Base-by-base conservation (phyloP, 2,329 filamentous ascomycete genomes). In the Fusarium burgessii region DNA sequence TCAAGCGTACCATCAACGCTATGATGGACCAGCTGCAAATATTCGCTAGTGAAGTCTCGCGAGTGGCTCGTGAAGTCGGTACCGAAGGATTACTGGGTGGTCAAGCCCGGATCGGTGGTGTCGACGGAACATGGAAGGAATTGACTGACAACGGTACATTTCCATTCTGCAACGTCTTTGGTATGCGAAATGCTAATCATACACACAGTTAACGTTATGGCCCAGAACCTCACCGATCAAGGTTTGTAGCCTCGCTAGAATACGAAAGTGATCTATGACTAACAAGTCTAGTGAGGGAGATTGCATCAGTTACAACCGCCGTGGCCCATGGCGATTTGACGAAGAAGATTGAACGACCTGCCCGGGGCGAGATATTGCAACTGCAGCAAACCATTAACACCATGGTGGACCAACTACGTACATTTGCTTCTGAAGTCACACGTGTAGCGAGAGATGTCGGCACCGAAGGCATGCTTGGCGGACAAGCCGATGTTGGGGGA, bases 1-100 rank as follows among this genome's bases (percentile, higher is more conserved):
- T 98, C 86, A 98, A 98, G 84, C 91, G 94, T 77, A 98, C 95
- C 68, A 98, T 98, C 84, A 98, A 98, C 81, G 97, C 93, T 74
- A 98, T 98, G 95, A 97, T 98, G 90, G 95, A 98, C 79, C 95
- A 98, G 82, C 87, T 98, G 65, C 95, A 98, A 80, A 93, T 97
- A 66, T 98, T 98, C 81, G 95, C 95, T 72, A 97, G 93, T 81
- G 95, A 98, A 84, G 95, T 98, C 77, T 98, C 95, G 36, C 92
- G 94, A 74, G 91, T 98, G 74, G 95, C 95, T 57, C 93, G 94
- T 80, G 95, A 98, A 82, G 95, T 98, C 84, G 95, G 95, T 75
- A 98, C 95, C 15, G 95, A 98, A 81, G 95, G 95, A 78, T 92
- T 96, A 70, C 90, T 98, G 43, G 95, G 95, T 76, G 95, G 95